A percentile compares a stretch with the other conserved stretches of the same genome.
Conservation (phyloP, 2,329 filamentous ascomycete genomes). For the Apiospora pterosperma region DNA sequence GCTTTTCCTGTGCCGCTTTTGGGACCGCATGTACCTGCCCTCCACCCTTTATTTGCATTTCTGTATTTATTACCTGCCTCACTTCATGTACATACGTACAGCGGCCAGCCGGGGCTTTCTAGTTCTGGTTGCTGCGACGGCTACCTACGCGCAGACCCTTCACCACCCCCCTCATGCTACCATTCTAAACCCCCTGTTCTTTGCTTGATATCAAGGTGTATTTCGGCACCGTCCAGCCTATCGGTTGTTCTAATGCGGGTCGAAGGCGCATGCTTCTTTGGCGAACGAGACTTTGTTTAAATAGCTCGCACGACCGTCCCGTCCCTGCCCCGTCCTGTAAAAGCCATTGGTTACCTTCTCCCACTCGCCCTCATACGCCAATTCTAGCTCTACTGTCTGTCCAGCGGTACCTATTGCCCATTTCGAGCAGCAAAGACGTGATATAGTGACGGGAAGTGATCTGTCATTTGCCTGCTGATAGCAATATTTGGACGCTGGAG, state of each 20-base stretch:
- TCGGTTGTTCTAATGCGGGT: slow-evolving; percentile 26
- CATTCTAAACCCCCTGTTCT: neutral
- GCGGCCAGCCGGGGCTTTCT: too few relatives aligned
- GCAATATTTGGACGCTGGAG: neutral
- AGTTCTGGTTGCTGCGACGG: neutral
- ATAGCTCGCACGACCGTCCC: neutral
- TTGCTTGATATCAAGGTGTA: slow-evolving; percentile 14
- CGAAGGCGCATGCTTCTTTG: neutral
- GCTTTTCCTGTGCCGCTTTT: neutral
- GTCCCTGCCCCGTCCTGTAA: neutral
- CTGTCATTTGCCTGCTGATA: neutral
- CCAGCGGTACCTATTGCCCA: neutral
- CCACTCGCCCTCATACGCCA: neutral
- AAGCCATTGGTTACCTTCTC: neutral
- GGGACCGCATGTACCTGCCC: neutral
- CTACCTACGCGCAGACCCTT: neutral
- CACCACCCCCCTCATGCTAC: neutral
- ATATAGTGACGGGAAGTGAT: neutral
- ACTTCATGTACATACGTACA: neutral
- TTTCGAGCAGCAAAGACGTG: neutral
- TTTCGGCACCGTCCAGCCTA: slow-evolving; percentile 21
- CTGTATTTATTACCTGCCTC: too few relatives aligned
- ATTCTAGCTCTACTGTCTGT: neutral
- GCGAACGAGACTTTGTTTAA: slow-evolving; percentile 2
- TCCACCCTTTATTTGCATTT: neutral